Evolutionary conservation across 176 grass and related monocot species (phyloP), one percentile per base, ranked within the genome.

Genomic region (Oryza glumipatula): DNA sequence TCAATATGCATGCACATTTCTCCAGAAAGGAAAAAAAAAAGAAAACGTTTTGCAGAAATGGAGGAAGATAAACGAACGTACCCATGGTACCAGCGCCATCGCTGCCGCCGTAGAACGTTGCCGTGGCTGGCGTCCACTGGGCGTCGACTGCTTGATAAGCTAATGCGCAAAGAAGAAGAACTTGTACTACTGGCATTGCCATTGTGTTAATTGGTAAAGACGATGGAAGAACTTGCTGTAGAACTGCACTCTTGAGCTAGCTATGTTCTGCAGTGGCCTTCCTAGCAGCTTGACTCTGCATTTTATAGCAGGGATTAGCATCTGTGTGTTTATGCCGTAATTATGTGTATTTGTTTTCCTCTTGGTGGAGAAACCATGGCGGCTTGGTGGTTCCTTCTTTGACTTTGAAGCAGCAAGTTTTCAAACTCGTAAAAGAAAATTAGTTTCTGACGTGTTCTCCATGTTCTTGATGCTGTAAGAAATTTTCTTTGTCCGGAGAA

Each of bases 1-100:
- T 17, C 9, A 15, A 23, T 4, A 41, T 49, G 47, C 13, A 49
- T 15, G 47, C 47, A 44, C 10, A 11, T 44, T 44, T 44, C 6
- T 60, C 56, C 56, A 9, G 0, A 60, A n/a, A 60, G 6, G 43
- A 44, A n/a, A 9, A n/a, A 60, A 32, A 32, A 32, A 32, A 32
- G 30, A 32, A 32, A 32, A 32, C 30, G 17, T 52, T 52, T 4
- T 17, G 26, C 1, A 15, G 11, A 66, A 78, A 32, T 15, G 52
- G 30, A 44, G 22, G 14, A 1, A 33, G 17, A 87, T 80, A 7
- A 9, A 41, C 39, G 10, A 9, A 41, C 39, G 39, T 41, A 94
- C 92, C 88, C 92, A 91, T 91, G 1, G 92, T 94, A 36, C 76
- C 81, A 21, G 92, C 91, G 56, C 82, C 88, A 14, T 94, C 92